Conservation (phyloP, 176 grass and related monocot species). For the Oryza rufipogon region DNA sequence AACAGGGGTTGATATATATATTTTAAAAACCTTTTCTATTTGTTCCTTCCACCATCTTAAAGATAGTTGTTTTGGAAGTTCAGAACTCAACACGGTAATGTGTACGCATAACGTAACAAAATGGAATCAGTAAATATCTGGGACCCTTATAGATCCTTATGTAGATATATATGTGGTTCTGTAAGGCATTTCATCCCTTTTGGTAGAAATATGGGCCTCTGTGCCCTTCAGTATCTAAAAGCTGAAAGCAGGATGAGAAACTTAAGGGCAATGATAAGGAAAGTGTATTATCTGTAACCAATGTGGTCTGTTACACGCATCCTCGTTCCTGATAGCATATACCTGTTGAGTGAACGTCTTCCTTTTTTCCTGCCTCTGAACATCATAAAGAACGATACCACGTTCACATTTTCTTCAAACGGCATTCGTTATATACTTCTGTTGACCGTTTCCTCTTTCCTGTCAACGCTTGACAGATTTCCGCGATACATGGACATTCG, state of each 20-base stretch:
- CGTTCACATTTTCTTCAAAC: conserved; percentile 4
- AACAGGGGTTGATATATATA: not conserved
- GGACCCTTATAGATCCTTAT: not conserved
- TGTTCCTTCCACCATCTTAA: not conserved
- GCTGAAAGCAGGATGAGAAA: not conserved
- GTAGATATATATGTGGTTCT: not conserved
- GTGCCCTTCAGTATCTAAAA: not conserved
- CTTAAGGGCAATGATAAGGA: not conserved
- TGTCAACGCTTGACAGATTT: conserved; percentile 62
- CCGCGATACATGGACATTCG: conserved; percentile 84
- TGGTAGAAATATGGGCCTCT: conserved; percentile 1
- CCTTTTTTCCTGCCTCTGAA: not conserved
- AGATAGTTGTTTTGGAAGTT: not conserved
- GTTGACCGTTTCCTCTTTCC: conserved; percentile 4
- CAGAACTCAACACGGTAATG: not conserved
- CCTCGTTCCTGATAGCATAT: not conserved
- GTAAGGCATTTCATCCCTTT: not conserved
- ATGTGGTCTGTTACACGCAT: not conserved
- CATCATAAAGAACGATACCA: not conserved
- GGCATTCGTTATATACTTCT: not conserved
- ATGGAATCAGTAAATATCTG: not conserved
- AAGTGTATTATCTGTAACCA: too few species aligned
- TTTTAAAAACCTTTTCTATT: conserved; percentile 11
- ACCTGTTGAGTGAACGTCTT: not conserved
- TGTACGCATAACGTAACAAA: not conserved